These are phyloP conservation scores for Croton setiger DNA, from an alignment of 441 rosid genomes.

Conservation along the genomic window DNA sequence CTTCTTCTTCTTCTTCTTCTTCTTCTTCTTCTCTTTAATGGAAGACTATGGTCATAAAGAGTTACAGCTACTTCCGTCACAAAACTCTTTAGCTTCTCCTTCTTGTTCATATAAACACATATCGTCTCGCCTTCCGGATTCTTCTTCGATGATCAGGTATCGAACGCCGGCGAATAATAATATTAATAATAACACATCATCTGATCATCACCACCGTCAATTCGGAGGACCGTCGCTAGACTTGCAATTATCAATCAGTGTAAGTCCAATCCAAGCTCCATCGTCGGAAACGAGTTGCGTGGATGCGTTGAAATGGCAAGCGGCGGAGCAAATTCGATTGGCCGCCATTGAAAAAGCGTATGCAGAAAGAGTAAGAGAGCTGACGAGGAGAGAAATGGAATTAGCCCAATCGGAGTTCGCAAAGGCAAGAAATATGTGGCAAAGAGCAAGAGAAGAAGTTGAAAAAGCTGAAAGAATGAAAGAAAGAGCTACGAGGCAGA, in stretches of 20 bases:
- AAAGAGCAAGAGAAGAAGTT: conserved; percentile 77
- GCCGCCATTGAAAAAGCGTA: conserved; percentile 84
- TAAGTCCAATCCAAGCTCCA: conserved; percentile 44
- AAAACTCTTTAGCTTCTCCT: conserved; percentile 39
- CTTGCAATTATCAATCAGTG: conserved; percentile 79
- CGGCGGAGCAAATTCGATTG: conserved; percentile 79
- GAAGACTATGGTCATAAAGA: conserved; percentile 61
- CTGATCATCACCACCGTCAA: conserved; percentile 5
- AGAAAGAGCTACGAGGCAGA: conserved; percentile 62
- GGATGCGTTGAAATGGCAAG: conserved; percentile 83
- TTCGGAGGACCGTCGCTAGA: conserved; percentile 61
- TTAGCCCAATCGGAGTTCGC: conserved; percentile 86
- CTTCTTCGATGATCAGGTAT: conserved; percentile 26
- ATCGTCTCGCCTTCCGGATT: conserved; percentile 23
- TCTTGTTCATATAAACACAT: conserved; percentile 32
- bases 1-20: not conserved
- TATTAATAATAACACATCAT: conserved; percentile 18
- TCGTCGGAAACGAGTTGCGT: conserved; percentile 36
- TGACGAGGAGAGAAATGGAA: conserved; percentile 86
- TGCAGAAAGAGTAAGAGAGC: conserved; percentile 91
- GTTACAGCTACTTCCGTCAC: conserved; percentile 81
- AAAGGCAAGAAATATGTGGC: conserved; percentile 81
- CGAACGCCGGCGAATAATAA: not conserved
- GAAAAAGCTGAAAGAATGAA: conserved; percentile 80
- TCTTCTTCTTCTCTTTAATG: conserved; percentile 26